Evolutionary conservation across 768 basidiomycete genomes (phyloP), one percentile per base, ranked within the genome.

Genomic region (Hygrocybe coccinea): DNA sequence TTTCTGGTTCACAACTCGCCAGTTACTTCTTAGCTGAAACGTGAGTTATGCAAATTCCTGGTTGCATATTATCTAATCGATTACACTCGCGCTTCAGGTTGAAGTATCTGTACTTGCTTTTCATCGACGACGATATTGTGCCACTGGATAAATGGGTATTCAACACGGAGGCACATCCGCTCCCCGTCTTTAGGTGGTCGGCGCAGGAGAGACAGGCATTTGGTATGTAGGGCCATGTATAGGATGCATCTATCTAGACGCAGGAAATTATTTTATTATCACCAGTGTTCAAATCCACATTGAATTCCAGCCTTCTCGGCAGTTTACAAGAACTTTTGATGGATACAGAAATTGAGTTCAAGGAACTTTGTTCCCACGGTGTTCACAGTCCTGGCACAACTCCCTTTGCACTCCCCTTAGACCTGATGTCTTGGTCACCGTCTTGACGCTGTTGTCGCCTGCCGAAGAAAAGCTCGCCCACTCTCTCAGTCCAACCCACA

Each of bases 121-220:
- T 88, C 68, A 74, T 71, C 49, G 82, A 88, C 24, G 78, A 79
- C 2, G 85, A 89, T 52, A 68, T 79, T 9, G 60, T 89, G 15
- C 72, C 77, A 4, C 60, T 84, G 14, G 71, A 80, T 15, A 63
- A 76, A 48, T 84, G 79, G 79, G 81, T 84, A 11, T 81, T 84
- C 58, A 84, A 84, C 57, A 82, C 82, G 0, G 80, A 84, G 65
- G 91, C 87, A 21, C 91, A 91, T 63, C 89, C 90, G 15, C 67
- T 91, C n/a, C 88, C 87, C 2, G 74, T 88, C 22, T 86, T 88
- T 56, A 63, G 76, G 21, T 89, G 86, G 88, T 79, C 65, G 12
- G 62, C 71, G 33, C 73, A 76, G 72, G 83, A 87, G 35, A 55
- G 22, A 34, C 14, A 43, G 19, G 46, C 53, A 36, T 55, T 53